Evolutionary conservation across 345 rosid species (phyloP), one percentile per base, ranked within the genome.

Genomic region (Citrus medica): DNA sequence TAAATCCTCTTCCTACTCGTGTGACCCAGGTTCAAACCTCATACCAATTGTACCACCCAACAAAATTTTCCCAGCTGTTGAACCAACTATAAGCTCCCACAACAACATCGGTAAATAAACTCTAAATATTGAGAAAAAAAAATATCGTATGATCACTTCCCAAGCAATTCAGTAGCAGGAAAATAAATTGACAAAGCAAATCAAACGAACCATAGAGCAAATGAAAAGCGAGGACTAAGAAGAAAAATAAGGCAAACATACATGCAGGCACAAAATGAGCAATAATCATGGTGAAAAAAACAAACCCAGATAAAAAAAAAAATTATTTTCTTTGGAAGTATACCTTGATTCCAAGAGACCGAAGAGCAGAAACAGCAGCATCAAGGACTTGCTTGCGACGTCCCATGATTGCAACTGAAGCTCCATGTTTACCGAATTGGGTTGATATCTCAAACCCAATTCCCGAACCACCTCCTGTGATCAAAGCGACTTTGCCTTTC

Each of bases 401-500:
- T 16, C 95, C 97, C 95, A 93, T 91, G 89, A 93, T 87, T 25
- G 95, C 94, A 67, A 93, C 82, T 0, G 87, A 85, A 69, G 92
- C 95, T 55, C 97, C 97, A 84, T 93, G 97, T 67, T 78, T 85
- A 10, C 93, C 97, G 27, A 90, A 85, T 73, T 93, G 95, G 59
- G 85, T 80, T 10, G 90, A 85, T 74, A 93, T 88, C 89, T 90
- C 95, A 70, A 88, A 93, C n/a, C 97, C 97, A 61, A 93, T 93
- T 19, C 97, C 97, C 2, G 97, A 93, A 16, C 95, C 95, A 14
- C 95, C 97, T n/a, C 97, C 97, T 38, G 97, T 93, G 53, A 93
- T 79, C 80, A 91, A 84, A 63, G 86, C 93, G 13, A 91, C 92
- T 64, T 89, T 85, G 4, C 94, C 97, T 76, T 82, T 84, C 67